phyloP scores from a whole-genome alignment of 1,284 basidiomycete species.

The Puccinia hordei region DNA sequence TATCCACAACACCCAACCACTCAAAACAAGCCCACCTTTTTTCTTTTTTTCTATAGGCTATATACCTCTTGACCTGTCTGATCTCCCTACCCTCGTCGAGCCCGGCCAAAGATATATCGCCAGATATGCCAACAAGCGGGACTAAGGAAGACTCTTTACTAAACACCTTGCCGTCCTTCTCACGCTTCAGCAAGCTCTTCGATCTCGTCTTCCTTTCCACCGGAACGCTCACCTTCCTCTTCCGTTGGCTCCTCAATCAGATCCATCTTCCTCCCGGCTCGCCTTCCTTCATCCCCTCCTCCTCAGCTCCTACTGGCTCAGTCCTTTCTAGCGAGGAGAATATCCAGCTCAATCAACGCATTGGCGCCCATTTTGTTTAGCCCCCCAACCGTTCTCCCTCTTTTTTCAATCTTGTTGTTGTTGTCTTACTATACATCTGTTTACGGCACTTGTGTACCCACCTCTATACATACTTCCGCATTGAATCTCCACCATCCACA shows the following conservation, averaged over 20 bases:
- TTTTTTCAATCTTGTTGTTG: neutral
- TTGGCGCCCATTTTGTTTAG: constrained; percentile 24
- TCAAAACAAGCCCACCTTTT: neutral
- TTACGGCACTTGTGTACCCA: no score
- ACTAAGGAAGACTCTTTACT: constrained; percentile 55
- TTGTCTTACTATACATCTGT: neutral
- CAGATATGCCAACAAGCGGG: constrained; percentile 11
- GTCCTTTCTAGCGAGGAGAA: neutral
- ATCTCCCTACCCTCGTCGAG: constrained; percentile 60
- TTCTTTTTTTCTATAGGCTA: constrained; percentile 55
- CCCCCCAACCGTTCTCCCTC: neutral
- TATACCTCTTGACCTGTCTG: constrained; percentile 61
- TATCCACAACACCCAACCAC: neutral
- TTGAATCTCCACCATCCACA: no score
- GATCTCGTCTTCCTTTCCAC: constrained; percentile 60
- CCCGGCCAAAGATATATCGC: constrained; percentile 14
- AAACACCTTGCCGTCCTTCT: constrained; percentile 60
- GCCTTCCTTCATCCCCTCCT: neutral
- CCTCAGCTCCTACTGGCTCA: neutral
- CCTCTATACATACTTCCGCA: no score
- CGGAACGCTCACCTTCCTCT: constrained; percentile 55
- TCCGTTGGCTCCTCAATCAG: constrained; percentile 55
- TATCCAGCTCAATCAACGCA: constrained; percentile 8
- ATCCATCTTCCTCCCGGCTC: constrained; percentile 38
- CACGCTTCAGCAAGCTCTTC: constrained; percentile 61